phyloP scores from a whole-genome alignment of 441 rosid genomes.

The Hura crepitans region DNA sequence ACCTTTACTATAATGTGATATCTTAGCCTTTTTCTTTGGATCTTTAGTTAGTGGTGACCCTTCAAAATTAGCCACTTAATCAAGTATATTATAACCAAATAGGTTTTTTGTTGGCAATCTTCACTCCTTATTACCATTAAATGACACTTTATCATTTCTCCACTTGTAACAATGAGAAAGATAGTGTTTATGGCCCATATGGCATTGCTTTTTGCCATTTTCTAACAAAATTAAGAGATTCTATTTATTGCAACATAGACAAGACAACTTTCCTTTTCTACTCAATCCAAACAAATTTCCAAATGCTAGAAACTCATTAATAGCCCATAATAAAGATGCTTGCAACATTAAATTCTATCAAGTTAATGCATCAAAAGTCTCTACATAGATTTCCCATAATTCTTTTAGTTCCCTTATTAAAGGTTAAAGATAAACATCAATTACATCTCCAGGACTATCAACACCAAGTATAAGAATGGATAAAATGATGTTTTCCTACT shows the following conservation, averaged over 20 bases:
- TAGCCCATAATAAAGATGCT: not conserved
- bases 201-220: not conserved
- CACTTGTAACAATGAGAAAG: not conserved
- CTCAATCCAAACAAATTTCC: not conserved
- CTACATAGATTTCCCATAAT: not conserved
- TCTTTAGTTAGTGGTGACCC: not conserved
- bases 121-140: not conserved
- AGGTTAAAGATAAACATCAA: not conserved
- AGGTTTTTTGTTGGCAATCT: not conserved
- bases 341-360: not conserved
- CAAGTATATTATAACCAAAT: not conserved
- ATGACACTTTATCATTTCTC: not conserved
- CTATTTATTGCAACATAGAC: not conserved
- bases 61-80: not conserved
- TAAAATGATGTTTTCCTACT: not conserved
- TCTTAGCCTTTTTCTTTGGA: not conserved
- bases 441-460: not conserved
- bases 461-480: not conserved
- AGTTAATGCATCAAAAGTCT: not conserved
- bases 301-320: not conserved
- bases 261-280: not conserved
- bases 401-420: not conserved
- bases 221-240: not conserved
- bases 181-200: not conserved
- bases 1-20: not conserved